Conservation (phyloP, 73 alveolate genomes). For the Durusdinium trenchii region DNA sequence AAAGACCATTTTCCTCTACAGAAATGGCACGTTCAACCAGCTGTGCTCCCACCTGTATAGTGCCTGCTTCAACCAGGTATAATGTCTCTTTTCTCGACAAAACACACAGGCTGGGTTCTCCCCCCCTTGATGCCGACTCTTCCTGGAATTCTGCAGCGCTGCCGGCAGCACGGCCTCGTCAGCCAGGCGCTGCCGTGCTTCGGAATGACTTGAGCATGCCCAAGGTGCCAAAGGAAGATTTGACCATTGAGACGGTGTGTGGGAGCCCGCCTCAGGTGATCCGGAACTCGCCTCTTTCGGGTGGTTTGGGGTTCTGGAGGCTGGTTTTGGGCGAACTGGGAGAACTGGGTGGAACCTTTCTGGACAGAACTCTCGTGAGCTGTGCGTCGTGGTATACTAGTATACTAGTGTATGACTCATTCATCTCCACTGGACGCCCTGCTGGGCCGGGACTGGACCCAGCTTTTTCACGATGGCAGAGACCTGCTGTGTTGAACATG, state of each 20-base stretch:
- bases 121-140: neutral
- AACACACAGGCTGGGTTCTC: neutral
- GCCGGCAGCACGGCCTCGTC: no score
- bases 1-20: no score
- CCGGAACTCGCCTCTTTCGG: no score
- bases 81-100: neutral
- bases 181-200: constrained; percentile 54
- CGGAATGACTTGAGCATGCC: constrained; percentile 43
- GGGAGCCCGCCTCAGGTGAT: no score
- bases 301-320: neutral
- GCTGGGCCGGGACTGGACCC: no score
- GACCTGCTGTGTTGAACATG: no score
- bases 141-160: no score
- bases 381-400: neutral
- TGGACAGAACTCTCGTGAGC: neutral
- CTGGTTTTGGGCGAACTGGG: neutral
- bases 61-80: neutral
- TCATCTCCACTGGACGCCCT: no score
- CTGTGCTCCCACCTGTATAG: no score
- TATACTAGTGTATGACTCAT: no score
- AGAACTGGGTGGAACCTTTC: neutral
- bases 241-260: neutral
- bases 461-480: no score
- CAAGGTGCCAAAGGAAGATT: constrained; percentile 26
- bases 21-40: no score